Conservation (phyloP, 78 protist species). For the Anaeramoeba ignava region DNA sequence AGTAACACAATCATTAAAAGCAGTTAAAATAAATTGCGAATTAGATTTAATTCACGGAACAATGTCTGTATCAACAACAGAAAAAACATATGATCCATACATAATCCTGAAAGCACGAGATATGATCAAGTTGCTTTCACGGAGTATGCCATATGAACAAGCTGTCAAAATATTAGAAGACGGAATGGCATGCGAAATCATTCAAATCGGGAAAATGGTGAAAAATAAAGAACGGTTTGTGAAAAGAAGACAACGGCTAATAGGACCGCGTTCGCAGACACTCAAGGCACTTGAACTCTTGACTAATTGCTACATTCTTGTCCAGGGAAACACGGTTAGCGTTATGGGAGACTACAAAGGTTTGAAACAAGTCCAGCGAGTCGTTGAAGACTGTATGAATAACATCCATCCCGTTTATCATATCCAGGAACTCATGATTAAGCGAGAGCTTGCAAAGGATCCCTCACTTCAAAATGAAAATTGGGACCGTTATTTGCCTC, state of each 20-base stretch:
- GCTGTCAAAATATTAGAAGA: constrained; percentile 22
- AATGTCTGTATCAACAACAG: constrained; percentile 88
- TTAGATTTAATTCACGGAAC: constrained; percentile 83
- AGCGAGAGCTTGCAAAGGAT: constrained; percentile 80
- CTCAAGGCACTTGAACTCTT: constrained; percentile 91
- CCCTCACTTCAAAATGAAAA: constrained; percentile 51
- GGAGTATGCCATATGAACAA: constrained; percentile 72
- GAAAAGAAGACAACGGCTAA: constrained; percentile 88
- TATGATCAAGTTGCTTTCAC: constrained; percentile 68
- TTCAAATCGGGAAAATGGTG: constrained; percentile 63
- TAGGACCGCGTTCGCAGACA: constrained; percentile 95
- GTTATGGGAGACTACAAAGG: constrained; percentile 79
- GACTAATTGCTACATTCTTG: constrained; percentile 80
- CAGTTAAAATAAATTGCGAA: constrained; percentile 54
- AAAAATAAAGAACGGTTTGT: constrained; percentile 77
- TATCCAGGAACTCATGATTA: constrained; percentile 84
- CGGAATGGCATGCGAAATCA: constrained; percentile 68
- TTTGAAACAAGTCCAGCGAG: constrained; percentile 52
- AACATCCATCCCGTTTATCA: constrained; percentile 96
- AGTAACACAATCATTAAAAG: constrained; percentile 42
- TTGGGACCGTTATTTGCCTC: constrained; percentile 91
- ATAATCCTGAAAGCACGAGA: constrained; percentile 85
- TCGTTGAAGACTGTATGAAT: constrained; percentile 88
- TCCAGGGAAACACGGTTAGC: constrained; percentile 94
- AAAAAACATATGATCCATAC: constrained; percentile 93